These are phyloP conservation scores for Penicillium daleae DNA, from an alignment of 495 filamentous ascomycete genomes.

Conservation along the genomic window DNA sequence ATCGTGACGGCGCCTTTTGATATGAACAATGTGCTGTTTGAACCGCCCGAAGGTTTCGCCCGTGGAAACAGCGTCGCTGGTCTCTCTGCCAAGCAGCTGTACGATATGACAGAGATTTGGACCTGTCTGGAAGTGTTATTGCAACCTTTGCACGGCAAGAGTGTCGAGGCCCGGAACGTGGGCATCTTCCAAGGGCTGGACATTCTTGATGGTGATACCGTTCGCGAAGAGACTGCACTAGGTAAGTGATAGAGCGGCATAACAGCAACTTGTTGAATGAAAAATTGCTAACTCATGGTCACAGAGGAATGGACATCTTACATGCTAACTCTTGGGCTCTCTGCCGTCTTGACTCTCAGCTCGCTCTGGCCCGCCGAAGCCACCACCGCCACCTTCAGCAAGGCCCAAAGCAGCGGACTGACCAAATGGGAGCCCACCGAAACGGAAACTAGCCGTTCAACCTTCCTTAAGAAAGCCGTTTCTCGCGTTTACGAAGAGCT, in stretches of 20 bases:
- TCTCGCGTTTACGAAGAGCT: slow-evolving; percentile 60
- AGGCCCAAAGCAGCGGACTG: slow-evolving; percentile 58
- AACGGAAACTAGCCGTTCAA: slow-evolving; percentile 50
- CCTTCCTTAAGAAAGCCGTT: slow-evolving; percentile 67
- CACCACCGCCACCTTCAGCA: slow-evolving; percentile 51
- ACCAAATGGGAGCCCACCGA: slow-evolving; percentile 59
- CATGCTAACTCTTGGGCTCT: slow-evolving; percentile 62
- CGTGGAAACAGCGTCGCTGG: slow-evolving; percentile 57
- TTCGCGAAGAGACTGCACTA: slow-evolving; percentile 57
- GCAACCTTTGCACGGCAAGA: slow-evolving; percentile 60
- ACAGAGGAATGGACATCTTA: slow-evolving; percentile 68
- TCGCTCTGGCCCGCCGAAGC: slow-evolving; percentile 47
- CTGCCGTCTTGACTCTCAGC: slow-evolving; percentile 59
- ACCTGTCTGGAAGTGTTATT: slow-evolving; percentile 62
- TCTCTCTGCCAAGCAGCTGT: slow-evolving; percentile 59
- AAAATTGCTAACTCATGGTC: slow-evolving; percentile 34
- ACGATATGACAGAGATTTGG: slow-evolving; percentile 71
- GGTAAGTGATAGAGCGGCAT: slow-evolving; percentile 43
- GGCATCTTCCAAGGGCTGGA: slow-evolving; percentile 60
- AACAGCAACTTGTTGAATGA: not conserved
- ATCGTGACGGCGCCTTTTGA: slow-evolving; percentile 53
- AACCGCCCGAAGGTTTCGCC: slow-evolving; percentile 61
- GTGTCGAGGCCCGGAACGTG: slow-evolving; percentile 55
- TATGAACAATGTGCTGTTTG: slow-evolving; percentile 57
- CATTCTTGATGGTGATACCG: slow-evolving; percentile 50